phyloP scores from a whole-genome alignment of 495 filamentous ascomycete genomes.

The Stereocaulon alpinum region DNA sequence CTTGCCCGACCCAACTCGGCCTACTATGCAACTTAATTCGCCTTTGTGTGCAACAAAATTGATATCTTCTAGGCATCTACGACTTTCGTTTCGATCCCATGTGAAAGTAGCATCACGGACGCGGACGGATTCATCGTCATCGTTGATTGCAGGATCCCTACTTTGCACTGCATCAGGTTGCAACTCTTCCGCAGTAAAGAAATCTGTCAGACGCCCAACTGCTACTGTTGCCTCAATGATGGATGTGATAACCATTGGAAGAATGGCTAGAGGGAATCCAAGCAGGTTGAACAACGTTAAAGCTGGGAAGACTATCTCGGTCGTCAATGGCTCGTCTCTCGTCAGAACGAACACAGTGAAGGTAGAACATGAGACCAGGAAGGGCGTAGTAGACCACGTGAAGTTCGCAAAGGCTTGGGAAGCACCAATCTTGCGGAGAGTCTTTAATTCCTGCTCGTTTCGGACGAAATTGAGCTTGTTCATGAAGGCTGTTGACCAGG shows the following conservation, averaged over 20 bases:
- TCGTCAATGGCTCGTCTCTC: conserved; percentile 68
- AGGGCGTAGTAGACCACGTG: conserved; percentile 98
- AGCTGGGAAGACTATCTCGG: conserved; percentile 91
- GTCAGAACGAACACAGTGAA: conserved; percentile 92
- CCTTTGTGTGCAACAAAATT: conserved; percentile 81
- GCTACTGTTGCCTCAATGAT: conserved; percentile 95
- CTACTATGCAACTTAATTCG: conserved; percentile 85
- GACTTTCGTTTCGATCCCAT: conserved; percentile 71
- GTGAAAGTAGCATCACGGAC: conserved; percentile 84
- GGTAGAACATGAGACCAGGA: conserved; percentile 93
- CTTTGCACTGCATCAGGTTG: conserved; percentile 70
- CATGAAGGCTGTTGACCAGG: conserved; percentile 95
- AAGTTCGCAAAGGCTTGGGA: conserved; percentile 92
- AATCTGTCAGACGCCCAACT: conserved; percentile 73
- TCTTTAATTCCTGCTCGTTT: conserved; percentile 91
- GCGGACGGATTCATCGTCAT: conserved; percentile 73
- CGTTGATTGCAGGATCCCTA: conserved; percentile 54
- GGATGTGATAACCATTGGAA: conserved; percentile 96
- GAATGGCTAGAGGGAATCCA: conserved; percentile 85
- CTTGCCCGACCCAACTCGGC: conserved; percentile 90
- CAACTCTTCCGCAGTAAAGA: conserved; percentile 79
- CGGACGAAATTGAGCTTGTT: conserved; percentile 89
- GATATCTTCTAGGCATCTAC: conserved; percentile 60
- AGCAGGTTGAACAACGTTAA: conserved; percentile 87
- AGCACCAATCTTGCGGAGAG: conserved; percentile 89